Base-by-base conservation (phyloP, 2,329 filamentous ascomycete species). In the Ilyonectria robusta region DNA sequence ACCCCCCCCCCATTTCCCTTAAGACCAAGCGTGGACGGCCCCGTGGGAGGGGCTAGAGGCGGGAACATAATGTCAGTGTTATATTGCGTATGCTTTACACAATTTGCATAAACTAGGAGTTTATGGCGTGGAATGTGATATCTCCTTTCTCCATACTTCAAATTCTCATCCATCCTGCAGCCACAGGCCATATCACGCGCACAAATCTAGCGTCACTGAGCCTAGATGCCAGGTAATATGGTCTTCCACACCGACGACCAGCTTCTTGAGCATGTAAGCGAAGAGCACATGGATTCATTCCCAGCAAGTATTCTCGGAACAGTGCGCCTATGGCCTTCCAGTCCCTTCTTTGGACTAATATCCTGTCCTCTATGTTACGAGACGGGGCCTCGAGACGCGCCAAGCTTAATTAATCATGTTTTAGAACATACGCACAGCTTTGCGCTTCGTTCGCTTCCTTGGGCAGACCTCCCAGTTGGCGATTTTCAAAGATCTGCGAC, bases 321-420 rank as follows among this genome's bases (percentile, higher is more conserved):
- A 44, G 58, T 60, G 10, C 47, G 23, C 31, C 23, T 60, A n/a
- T 60, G 58, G 58, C 47, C 46, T n/a, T 51, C 58, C 17, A 53
- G 9, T 11, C 58, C 47, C 0, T 51, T 29, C 1, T 29, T 60
- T 37, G 58, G 47, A 26, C 58, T 60, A 19, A 33, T 53, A n/a
- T 29, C 17, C 40, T 60, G 58, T 40, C 58, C 58, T 17, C 33
- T 60, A 29, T 60, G 58, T 17, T 8, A 23, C 44, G 37, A 21
- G 31, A 60, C 33, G 7, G 47, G 33, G 8, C 33, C 47, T 9
- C 29, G 4, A 21, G 58, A 60, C 23, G 26, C 46, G 6, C 47
- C 23, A 21, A 50, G 37, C 7, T 40, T 60, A 3, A 60, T 60
- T 17, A 21, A 40, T 23, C 58, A 60, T 33, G 35, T 53, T 19